Percentiles rank a stretch among this genome's conserved stretches.
Conservation (phyloP, 768 basidiomycete species). For the Macrocybe gigantea region DNA sequence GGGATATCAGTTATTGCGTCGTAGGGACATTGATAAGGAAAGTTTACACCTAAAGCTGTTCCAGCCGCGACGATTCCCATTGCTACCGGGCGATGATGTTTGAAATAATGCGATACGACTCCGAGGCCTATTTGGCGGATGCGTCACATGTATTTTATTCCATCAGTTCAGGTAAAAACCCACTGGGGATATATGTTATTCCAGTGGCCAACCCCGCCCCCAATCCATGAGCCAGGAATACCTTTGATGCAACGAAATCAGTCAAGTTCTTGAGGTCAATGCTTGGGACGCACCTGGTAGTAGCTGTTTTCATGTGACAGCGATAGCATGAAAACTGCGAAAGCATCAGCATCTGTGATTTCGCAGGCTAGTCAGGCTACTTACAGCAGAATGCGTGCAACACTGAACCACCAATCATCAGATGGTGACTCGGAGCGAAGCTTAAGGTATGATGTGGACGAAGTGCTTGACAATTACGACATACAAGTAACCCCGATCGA, state of each 20-base stretch:
- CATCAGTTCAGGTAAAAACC: neutral
- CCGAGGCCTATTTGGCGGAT: neutral
- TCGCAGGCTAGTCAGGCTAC: too few relatives aligned
- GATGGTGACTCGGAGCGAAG: neutral
- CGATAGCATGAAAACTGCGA: constrained; percentile 2
- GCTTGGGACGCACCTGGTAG: neutral
- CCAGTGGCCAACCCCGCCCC: constrained; percentile 35
- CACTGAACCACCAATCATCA: neutral
- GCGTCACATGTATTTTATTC: neutral
- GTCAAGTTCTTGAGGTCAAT: too few relatives aligned
- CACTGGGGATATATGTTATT: constrained; percentile 36
- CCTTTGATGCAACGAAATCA: constrained; percentile 12
- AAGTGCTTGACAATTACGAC: neutral
- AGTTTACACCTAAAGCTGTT: constrained; percentile 5
- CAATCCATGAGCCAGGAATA: constrained; percentile 42
- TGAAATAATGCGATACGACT: constrained; percentile 41
- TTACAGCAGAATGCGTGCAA: neutral
- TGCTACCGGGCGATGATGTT: constrained; percentile 28
- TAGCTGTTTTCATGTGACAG: neutral
- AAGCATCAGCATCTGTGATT: neutral
- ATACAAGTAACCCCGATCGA: neutral
- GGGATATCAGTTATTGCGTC: neutral
- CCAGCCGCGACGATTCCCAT: constrained; percentile 38
- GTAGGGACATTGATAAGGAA: neutral
- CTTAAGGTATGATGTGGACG: neutral